Percentiles rank a stretch among this genome's conserved stretches.
phyloP scores from a whole-genome alignment of 331 rosid genomes.

The Quercus phellos region DNA sequence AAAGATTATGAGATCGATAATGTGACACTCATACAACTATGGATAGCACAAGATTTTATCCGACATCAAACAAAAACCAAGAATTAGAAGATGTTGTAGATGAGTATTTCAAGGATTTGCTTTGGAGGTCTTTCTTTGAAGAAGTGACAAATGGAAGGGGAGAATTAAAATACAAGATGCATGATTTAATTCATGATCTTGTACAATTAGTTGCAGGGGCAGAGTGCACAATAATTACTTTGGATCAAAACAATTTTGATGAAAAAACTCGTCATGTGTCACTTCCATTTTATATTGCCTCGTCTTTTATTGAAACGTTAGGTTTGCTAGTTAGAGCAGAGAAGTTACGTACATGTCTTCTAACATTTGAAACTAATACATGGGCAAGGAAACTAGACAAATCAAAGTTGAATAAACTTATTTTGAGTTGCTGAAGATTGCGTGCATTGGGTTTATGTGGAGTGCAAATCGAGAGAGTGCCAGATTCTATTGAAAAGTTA shows the following conservation, averaged over 20 bases:
- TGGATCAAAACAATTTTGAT: not conserved
- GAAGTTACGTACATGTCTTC: constrained; percentile 10
- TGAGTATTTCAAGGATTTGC: constrained; percentile 1
- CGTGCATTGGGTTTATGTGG: no score
- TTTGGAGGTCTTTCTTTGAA: constrained; percentile 21
- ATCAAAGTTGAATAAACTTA: not conserved
- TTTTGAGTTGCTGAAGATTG: not conserved
- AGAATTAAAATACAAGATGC: constrained; percentile 19
- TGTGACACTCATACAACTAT: constrained; percentile 1
- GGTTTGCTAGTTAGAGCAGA: not conserved
- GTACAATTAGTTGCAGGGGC: constrained; percentile 7
- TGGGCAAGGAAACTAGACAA: no score
- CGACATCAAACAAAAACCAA: no score
- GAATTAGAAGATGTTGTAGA: no score
- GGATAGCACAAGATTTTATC: constrained; percentile 20
- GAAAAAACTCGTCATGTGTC: constrained; percentile 17
- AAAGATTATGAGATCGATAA: constrained; percentile 17
- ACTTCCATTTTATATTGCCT: not conserved
- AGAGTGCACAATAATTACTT: not conserved
- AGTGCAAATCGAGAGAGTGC: no score
- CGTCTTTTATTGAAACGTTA: not conserved
- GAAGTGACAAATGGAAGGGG: constrained; percentile 2
- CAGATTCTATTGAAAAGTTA: no score
- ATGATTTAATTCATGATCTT: constrained; percentile 27
- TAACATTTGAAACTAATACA: not conserved